phyloP scores from a whole-genome alignment of 2,329 filamentous ascomycete species.

The Aspergillus fumigatus region DNA sequence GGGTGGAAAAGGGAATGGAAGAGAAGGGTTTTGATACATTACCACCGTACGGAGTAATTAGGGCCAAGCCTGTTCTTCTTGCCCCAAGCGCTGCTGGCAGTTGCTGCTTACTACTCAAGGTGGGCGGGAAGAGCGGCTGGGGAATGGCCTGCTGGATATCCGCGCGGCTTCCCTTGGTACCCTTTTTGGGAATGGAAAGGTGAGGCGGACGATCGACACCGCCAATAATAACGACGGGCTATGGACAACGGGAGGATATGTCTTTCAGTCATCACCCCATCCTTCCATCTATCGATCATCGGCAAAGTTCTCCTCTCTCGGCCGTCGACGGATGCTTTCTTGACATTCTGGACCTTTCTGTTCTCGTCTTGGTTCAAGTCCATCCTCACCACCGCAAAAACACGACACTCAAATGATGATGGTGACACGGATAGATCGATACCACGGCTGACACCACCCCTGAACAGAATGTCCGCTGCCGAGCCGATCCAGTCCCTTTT shows the following conservation, averaged over 20 bases:
- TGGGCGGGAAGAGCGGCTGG: slow-evolving; percentile 3
- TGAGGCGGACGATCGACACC: slow-evolving; percentile 23
- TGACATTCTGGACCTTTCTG: not conserved
- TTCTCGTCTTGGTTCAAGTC: not conserved
- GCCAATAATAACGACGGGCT: not conserved
- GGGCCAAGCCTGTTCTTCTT: not conserved
- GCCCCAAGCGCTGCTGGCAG: not conserved
- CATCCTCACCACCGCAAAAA: not conserved
- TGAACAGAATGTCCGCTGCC: not conserved
- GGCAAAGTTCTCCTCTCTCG: not conserved
- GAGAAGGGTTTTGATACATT: not conserved
- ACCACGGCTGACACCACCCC: not conserved
- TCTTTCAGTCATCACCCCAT: not conserved
- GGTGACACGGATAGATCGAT: no score
- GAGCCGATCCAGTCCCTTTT: not conserved
- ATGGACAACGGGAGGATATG: not conserved
- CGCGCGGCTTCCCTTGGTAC: slow-evolving; percentile 17
- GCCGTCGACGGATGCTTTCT: slow-evolving; percentile 1
- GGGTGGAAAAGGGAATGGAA: not conserved
- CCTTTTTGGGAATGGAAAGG: slow-evolving; percentile 11
- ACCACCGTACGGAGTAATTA: not conserved
- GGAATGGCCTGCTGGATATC: slow-evolving; percentile 13
- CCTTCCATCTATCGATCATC: not conserved
- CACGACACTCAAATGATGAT: not conserved
- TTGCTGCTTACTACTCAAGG: not conserved